phyloP scores from a whole-genome alignment of 345 rosid species.

The Theobroma cacao region DNA sequence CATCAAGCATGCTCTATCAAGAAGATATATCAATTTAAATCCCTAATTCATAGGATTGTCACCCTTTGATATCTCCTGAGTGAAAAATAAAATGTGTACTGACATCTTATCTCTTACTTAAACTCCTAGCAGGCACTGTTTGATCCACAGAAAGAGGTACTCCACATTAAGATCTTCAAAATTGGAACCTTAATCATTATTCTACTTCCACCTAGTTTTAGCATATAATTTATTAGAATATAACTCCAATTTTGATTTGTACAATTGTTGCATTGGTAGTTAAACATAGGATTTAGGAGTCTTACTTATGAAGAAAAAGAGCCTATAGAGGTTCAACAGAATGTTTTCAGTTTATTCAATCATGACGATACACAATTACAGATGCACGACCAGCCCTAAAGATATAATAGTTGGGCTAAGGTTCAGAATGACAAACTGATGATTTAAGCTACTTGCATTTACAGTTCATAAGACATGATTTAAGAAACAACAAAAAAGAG shows the following conservation, averaged over 20 bases:
- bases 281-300: neutral
- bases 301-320: neutral
- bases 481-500: neutral
- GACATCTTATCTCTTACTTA: neutral
- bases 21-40: neutral
- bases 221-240: neutral
- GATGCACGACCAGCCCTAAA: neutral
- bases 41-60: neutral
- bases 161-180: neutral
- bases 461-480: neutral
- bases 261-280: neutral
- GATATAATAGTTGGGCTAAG: neutral
- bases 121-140: neutral
- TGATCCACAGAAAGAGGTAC: neutral
- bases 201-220: neutral
- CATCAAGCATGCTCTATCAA: neutral
- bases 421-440: neutral
- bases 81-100: neutral
- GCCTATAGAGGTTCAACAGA: neutral
- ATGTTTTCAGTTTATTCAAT: neutral
- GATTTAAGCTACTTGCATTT: neutral
- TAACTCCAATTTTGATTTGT: neutral
- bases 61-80: neutral
- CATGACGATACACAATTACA: neutral
- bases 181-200: neutral